phyloP scores from a whole-genome alignment of 2,329 filamentous ascomycete species.

The Talaromyces sp. region DNA sequence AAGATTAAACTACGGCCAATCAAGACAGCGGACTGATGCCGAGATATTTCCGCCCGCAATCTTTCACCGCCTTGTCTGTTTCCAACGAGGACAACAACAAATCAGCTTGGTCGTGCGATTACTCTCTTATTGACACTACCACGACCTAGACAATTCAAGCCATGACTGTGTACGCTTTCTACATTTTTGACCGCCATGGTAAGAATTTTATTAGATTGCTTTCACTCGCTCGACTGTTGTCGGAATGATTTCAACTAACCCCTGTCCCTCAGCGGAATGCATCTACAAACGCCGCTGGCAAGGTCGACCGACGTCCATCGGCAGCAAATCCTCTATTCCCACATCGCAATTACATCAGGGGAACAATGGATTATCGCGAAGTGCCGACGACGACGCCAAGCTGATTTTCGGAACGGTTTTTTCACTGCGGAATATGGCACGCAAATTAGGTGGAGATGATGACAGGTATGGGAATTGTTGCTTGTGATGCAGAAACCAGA shows the following conservation, averaged over 20 bases:
- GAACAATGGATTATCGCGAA: conserved; percentile 47
- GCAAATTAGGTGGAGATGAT: conserved; percentile 88
- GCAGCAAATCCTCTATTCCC: conserved; percentile 44
- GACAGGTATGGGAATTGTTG: conserved; percentile 55
- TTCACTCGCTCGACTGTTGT: not conserved
- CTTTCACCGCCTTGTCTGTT: conserved; percentile 1
- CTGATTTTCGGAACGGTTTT: conserved; percentile 97
- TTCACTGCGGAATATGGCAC: conserved; percentile 92
- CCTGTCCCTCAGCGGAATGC: conserved; percentile 70
- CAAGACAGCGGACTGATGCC: not conserved
- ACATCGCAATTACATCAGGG: conserved; percentile 47
- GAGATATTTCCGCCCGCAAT: not conserved
- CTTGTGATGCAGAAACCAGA: not conserved
- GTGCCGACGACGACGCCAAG: conserved; percentile 81
- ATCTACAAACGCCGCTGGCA: conserved; percentile 92
- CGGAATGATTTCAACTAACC: conserved; percentile 1
- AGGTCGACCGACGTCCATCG: conserved; percentile 49
- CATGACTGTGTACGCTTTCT: conserved; percentile 96
- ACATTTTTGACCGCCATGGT: conserved; percentile 99
- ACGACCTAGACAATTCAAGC: not conserved
- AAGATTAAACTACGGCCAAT: not conserved
- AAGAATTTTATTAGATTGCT: conserved; percentile 42
- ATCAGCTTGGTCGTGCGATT: not conserved
- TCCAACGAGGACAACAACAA: not conserved
- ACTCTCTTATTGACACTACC: not conserved